phyloP scores from a whole-genome alignment of 2,329 filamentous ascomycete genomes.

The Lecanicillium sp. region DNA sequence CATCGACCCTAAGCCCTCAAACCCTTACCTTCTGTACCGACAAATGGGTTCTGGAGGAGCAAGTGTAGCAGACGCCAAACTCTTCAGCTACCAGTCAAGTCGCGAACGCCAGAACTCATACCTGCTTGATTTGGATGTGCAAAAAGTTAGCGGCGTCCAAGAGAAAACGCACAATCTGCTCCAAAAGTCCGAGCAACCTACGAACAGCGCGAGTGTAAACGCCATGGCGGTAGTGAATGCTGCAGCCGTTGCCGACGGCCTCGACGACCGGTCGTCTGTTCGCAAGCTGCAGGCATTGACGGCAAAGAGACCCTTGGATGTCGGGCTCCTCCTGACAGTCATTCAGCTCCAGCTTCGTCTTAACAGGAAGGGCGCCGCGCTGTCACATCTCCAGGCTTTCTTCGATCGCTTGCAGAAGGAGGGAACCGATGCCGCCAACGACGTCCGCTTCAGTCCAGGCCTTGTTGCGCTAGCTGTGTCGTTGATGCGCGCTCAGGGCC shows the following conservation, averaged over 20 bases:
- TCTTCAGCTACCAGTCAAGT: slow-evolving; percentile 64
- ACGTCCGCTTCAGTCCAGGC: slow-evolving; percentile 77
- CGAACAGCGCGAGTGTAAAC: slow-evolving; percentile 28
- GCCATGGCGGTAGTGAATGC: slow-evolving; percentile 53
- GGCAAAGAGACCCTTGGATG: slow-evolving; percentile 68
- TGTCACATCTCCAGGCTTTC: slow-evolving; percentile 69
- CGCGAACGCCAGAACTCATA: slow-evolving; percentile 55
- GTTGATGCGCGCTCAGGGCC: slow-evolving; percentile 70
- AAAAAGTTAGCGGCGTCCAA: slow-evolving; percentile 60
- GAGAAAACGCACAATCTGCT: slow-evolving; percentile 40
- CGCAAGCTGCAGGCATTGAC: slow-evolving; percentile 64
- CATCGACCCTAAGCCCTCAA: slow-evolving; percentile 38
- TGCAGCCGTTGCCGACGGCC: slow-evolving; percentile 62
- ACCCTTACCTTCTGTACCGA: slow-evolving; percentile 64
- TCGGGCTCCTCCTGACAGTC: slow-evolving; percentile 73
- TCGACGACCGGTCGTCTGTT: slow-evolving; percentile 58
- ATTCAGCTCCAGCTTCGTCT: slow-evolving; percentile 73
- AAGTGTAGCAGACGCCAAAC: slow-evolving; percentile 51
- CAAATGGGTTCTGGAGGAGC: slow-evolving; percentile 49
- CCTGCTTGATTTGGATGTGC: slow-evolving; percentile 57
- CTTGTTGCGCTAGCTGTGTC: slow-evolving; percentile 74
- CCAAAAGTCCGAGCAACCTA: slow-evolving; percentile 22
- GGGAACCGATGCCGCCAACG: slow-evolving; percentile 48
- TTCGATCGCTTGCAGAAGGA: slow-evolving; percentile 64
- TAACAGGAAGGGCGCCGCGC: slow-evolving; percentile 66